phyloP scores from a whole-genome alignment of 1,284 basidiomycete genomes.

The Sporisorium scitamineum region DNA sequence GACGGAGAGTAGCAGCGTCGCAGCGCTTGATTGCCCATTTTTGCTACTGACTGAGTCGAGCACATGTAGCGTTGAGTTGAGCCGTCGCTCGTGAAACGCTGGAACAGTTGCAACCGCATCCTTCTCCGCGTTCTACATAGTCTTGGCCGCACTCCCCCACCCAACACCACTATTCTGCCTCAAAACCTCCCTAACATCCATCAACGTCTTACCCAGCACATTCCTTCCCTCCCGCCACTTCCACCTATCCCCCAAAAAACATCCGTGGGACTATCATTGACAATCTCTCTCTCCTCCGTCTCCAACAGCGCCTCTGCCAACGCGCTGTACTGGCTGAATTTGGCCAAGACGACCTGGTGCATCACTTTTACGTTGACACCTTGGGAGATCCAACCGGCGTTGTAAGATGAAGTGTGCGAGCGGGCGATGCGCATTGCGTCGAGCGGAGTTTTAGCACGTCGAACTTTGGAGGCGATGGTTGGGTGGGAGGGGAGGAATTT shows the following conservation, averaged over 20 bases:
- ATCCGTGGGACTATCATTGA: constrained; percentile 55
- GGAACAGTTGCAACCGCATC: too few relatives aligned
- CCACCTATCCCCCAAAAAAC: constrained; percentile 59
- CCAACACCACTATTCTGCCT: constrained; percentile 38
- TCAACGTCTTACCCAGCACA: constrained; percentile 53
- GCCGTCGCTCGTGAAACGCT: too few relatives aligned
- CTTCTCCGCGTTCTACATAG: too few relatives aligned
- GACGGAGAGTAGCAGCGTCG: too few relatives aligned
- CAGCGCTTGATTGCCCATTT: too few relatives aligned
- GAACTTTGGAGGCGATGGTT: constrained; percentile 53
- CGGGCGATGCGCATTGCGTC: constrained; percentile 56
- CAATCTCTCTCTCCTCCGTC: constrained; percentile 51
- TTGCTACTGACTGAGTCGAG: too few relatives aligned
- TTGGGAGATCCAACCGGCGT: constrained; percentile 53
- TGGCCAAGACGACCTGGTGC: constrained; percentile 54
- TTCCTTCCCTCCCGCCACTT: constrained; percentile 47
- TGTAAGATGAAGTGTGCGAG: constrained; percentile 34
- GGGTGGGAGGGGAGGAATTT: constrained; percentile 56
- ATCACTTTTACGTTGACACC: constrained; percentile 56
- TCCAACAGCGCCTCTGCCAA: constrained; percentile 43
- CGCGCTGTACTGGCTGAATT: constrained; percentile 51
- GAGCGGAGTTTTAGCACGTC: constrained; percentile 42
- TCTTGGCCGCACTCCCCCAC: constrained; percentile 48
- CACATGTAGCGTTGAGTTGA: too few relatives aligned
- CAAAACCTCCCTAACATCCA: constrained; percentile 51